Evolutionary conservation across 257 asterid species (phyloP).

Genomic region (Hygrophila difformis): DNA sequence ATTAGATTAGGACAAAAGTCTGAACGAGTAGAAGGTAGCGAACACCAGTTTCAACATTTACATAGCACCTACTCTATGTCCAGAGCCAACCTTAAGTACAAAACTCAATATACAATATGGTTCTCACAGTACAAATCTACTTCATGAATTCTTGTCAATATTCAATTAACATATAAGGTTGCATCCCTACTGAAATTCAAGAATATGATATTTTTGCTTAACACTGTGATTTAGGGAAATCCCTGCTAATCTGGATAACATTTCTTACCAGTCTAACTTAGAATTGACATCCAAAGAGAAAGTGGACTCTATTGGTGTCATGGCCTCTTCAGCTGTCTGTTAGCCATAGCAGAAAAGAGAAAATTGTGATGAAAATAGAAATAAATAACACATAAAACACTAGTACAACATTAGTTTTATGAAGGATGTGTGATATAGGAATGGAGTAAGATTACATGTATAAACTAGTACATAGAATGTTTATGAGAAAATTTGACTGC

Average conservation of each 20-base stretch:
- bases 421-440: too few species aligned
- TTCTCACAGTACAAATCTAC: too few species aligned
- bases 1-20: too few species aligned
- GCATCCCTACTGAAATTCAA: too few species aligned
- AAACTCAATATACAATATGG: background rate
- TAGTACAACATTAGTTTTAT: background rate
- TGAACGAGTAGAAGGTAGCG: background rate
- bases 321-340: conserved; percentile 99
- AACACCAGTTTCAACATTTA: too few species aligned
- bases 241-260: conserved; percentile 1
- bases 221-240: too few species aligned
- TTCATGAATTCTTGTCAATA: too few species aligned
- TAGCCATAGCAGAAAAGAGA: conserved; percentile 20
- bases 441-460: conserved; percentile 16
- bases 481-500: conserved; percentile 1
- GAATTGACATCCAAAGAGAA: conserved; percentile 94
- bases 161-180: background rate
- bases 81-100: background rate
- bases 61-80: background rate
- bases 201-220: too few species aligned
- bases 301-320: conserved; percentile 98
- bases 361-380: background rate
- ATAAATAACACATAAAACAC: conserved; percentile 4
- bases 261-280: conserved; percentile 82
- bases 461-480: background rate